These are phyloP conservation scores for Gastrolobium bilobum DNA, from an alignment of 306 rosid genomes.

Conservation along the genomic window DNA sequence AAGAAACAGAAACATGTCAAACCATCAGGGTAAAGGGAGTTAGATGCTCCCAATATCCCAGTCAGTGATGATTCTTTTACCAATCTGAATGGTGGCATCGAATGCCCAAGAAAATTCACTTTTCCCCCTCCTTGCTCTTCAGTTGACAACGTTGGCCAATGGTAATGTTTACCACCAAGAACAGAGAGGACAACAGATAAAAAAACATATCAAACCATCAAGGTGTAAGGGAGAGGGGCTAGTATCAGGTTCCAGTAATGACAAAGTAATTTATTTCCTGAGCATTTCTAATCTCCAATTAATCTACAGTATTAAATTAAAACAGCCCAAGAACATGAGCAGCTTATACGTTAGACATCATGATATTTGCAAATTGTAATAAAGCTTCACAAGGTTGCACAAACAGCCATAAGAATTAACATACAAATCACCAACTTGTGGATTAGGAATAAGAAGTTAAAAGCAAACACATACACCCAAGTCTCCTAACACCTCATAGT, in stretches of 20 bases:
- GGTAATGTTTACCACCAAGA: not conserved
- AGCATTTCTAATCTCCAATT: not conserved
- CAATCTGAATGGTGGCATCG: slow-evolving; percentile 15
- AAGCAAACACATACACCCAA: not conserved
- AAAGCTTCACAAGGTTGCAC: not conserved
- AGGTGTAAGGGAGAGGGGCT: not conserved
- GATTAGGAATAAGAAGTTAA: not conserved
- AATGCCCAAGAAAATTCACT: not conserved
- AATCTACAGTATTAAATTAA: not conserved
- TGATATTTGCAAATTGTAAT: not conserved
- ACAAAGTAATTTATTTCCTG: not conserved
- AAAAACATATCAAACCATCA: slow-evolving; percentile 10
- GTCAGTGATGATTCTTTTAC: slow-evolving; percentile 2
- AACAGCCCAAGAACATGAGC: not conserved
- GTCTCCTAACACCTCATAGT: not conserved
- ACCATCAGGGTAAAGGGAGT: not conserved
- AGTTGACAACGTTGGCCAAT: not conserved
- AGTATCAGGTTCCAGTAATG: not conserved
- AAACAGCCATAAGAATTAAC: slow-evolving; percentile 9
- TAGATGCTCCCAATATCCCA: not conserved
- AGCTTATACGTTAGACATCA: not conserved
- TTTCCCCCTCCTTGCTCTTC: not conserved
- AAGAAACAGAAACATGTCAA: slow-evolving; percentile 17
- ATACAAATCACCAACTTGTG: not conserved
- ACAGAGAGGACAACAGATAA: not conserved